A percentile compares a stretch with the other conserved stretches of the same genome.
These are phyloP conservation scores for Septoria petroselini DNA, from an alignment of 2,329 filamentous ascomycete genomes.

Conservation along the genomic window DNA sequence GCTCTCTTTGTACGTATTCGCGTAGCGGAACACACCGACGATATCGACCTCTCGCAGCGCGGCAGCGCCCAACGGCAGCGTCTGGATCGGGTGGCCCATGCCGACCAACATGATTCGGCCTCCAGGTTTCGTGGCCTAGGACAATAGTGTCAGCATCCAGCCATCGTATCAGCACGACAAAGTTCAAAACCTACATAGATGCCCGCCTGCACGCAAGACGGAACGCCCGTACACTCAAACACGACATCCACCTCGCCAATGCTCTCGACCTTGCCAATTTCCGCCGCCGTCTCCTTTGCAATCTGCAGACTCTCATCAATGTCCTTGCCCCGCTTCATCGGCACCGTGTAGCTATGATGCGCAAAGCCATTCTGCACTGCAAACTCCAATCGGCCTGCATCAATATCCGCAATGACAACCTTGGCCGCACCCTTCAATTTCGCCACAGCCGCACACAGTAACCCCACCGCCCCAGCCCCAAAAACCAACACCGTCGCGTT, in stretches of 20 bases:
- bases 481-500: slow-evolving; percentile 55
- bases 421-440: slow-evolving; percentile 53
- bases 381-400: slow-evolving; percentile 55
- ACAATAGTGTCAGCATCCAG: background rate
- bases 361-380: slow-evolving; percentile 52
- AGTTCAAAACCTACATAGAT: slow-evolving; percentile 55
- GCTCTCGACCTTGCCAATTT: slow-evolving; percentile 41
- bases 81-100: slow-evolving; percentile 75
- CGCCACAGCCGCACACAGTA: slow-evolving; percentile 57
- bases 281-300: slow-evolving; percentile 50
- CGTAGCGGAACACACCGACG: slow-evolving; percentile 73
- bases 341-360: slow-evolving; percentile 46
- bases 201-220: slow-evolving; percentile 70
- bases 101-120: slow-evolving; percentile 74
- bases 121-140: slow-evolving; percentile 59
- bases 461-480: slow-evolving; percentile 60
- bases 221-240: slow-evolving; percentile 76
- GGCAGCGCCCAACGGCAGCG: slow-evolving; percentile 67
- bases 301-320: slow-evolving; percentile 55
- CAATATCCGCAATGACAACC: slow-evolving; percentile 61
- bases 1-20: slow-evolving; percentile 71
- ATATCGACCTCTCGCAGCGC: slow-evolving; percentile 74
- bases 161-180: background rate
- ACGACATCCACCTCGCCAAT: slow-evolving; percentile 62
- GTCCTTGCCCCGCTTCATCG: slow-evolving; percentile 46